Evolutionary conservation across 2,329 filamentous ascomycete genomes (phyloP).

Genomic region (Pseudogymnoascus sp.): DNA sequence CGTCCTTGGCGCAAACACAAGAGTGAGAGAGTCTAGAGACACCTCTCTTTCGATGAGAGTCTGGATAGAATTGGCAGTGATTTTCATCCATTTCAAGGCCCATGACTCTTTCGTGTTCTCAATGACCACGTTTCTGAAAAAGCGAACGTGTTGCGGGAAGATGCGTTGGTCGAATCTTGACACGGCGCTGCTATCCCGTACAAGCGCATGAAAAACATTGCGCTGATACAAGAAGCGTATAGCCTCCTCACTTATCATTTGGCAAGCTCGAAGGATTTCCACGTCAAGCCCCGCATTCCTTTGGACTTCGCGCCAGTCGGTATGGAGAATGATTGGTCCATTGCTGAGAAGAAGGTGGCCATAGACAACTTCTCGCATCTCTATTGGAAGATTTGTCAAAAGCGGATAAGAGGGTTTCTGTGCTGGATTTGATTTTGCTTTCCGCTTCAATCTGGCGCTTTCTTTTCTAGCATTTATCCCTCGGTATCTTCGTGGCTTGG

Average conservation of each 20-base stretch:
- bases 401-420: background rate
- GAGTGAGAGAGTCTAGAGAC: slow-evolving; percentile 19
- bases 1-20: slow-evolving; percentile 18
- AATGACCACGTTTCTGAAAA: slow-evolving; percentile 20
- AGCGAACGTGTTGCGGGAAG: slow-evolving; percentile 9
- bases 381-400: slow-evolving; percentile 15
- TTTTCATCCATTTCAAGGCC: slow-evolving; percentile 17
- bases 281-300: slow-evolving; percentile 11
- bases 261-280: slow-evolving; percentile 19
- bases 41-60: slow-evolving; percentile 16
- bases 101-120: slow-evolving; percentile 18
- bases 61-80: slow-evolving; percentile 15
- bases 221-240: slow-evolving; percentile 21
- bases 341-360: slow-evolving; percentile 17
- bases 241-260: slow-evolving; percentile 20
- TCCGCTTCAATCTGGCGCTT: background rate
- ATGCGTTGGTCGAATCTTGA: slow-evolving; percentile 9
- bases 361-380: slow-evolving; percentile 24
- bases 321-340: slow-evolving; percentile 21
- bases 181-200: slow-evolving; percentile 13
- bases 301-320: slow-evolving; percentile 20
- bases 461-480: background rate
- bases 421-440: background rate
- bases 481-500: background rate
- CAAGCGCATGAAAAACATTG: slow-evolving; percentile 21